Percentiles rank a stretch among this genome's conserved stretches.
Conservation (phyloP, 352 stramenopile species). For the Globisporangium iwayamae region DNA sequence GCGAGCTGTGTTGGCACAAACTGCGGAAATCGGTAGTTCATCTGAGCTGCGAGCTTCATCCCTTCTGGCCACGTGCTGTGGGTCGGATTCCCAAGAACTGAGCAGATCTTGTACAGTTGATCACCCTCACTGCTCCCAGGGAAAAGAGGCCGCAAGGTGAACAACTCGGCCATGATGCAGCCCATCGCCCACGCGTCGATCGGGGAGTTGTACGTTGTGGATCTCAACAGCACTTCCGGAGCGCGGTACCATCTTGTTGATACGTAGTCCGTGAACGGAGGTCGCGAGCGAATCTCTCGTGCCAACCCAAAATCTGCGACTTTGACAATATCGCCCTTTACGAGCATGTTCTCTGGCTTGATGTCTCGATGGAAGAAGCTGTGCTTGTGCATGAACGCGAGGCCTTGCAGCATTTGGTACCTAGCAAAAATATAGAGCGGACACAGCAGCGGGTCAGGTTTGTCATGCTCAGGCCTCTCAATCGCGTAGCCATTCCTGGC, state of each 20-base stretch:
- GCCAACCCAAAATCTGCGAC: slow-evolving; percentile 99
- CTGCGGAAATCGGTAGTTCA: slow-evolving; percentile 96
- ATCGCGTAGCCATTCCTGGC: background rate
- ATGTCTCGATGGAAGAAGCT: slow-evolving; percentile 99
- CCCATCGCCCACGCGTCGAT: slow-evolving; percentile 98
- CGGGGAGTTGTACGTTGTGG: slow-evolving; percentile 94
- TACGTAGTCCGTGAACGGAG: slow-evolving; percentile 97
- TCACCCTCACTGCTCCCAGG: slow-evolving; percentile 96
- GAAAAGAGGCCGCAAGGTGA: slow-evolving; percentile 95
- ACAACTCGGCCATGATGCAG: slow-evolving; percentile 98
- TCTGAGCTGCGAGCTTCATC: slow-evolving; percentile 92
- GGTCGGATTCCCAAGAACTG: slow-evolving; percentile 91
- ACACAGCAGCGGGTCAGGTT: background rate
- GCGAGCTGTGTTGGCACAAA: slow-evolving; percentile 89
- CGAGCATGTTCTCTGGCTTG: slow-evolving; percentile 97
- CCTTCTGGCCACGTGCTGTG: slow-evolving; percentile 92
- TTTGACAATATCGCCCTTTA: slow-evolving; percentile 95
- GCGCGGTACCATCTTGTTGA: slow-evolving; percentile 98
- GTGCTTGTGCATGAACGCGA: slow-evolving; percentile 98
- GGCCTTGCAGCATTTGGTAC: slow-evolving; percentile 95
- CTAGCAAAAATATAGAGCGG: slow-evolving; percentile 9
- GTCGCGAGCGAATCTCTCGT: slow-evolving; percentile 87
- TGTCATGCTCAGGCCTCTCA: background rate
- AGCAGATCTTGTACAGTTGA: slow-evolving; percentile 98
- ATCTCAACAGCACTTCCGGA: slow-evolving; percentile 95